phyloP scores from a whole-genome alignment of 768 basidiomycete species.

The Xerocomus brunneocitrinus region DNA sequence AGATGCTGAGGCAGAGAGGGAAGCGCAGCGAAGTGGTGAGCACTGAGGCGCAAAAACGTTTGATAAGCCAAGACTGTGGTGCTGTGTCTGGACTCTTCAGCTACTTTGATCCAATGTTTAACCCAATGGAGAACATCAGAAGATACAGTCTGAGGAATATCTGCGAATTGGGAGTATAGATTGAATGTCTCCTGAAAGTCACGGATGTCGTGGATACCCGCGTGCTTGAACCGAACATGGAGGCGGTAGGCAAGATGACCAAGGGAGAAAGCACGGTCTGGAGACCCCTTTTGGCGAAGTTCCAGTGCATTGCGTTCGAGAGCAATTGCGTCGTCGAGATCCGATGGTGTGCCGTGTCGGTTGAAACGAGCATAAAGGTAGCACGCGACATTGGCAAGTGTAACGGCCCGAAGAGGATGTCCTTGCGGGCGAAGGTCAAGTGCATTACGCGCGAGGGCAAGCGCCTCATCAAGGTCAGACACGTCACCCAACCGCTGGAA shows the following conservation, averaged over 20 bases:
- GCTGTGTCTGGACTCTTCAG: slow-evolving; percentile 6
- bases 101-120: slow-evolving; percentile 1
- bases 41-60: slow-evolving; percentile 1
- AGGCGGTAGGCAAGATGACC: slow-evolving; percentile 21
- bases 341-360: background rate
- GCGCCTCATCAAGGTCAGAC: background rate
- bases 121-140: background rate
- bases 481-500: background rate
- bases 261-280: background rate
- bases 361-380: background rate
- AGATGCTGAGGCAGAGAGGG: slow-evolving; percentile 2
- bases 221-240: background rate
- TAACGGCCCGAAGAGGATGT: background rate
- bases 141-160: background rate
- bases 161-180: background rate
- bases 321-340: background rate
- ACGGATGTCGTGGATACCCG: too few species aligned
- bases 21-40: slow-evolving; percentile 1
- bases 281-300: background rate
- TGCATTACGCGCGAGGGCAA: background rate
- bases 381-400: background rate
- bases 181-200: background rate
- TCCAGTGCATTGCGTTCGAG: background rate
- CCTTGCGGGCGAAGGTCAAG: background rate
- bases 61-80: slow-evolving; percentile 13